Conservation (phyloP, 1,139 yeast species). For the Fermentozyma sake region DNA sequence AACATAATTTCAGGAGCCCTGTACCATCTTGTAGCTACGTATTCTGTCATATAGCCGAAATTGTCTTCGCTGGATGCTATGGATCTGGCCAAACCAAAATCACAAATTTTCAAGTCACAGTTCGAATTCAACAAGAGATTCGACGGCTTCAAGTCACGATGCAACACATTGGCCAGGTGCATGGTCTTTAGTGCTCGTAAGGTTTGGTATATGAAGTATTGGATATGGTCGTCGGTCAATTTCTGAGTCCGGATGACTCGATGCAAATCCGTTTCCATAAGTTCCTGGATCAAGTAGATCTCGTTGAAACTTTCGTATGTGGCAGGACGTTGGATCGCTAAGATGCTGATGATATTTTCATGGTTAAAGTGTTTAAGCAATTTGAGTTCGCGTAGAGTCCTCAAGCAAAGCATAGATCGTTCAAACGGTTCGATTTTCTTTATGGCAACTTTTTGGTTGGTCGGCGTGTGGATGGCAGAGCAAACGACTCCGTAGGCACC, state of each 20-base stretch:
- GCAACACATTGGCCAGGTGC: constrained; percentile 89
- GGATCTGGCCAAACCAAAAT: constrained; percentile 84
- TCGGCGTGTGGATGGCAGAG: constrained; percentile 84
- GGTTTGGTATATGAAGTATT: constrained; percentile 88
- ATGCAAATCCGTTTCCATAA: constrained; percentile 94
- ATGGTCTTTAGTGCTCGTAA: constrained; percentile 84
- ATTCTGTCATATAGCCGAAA: constrained; percentile 84
- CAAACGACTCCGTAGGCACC: constrained; percentile 99
- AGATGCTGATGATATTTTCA: constrained; percentile 85
- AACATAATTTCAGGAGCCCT: constrained; percentile 97
- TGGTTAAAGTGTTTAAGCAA: constrained; percentile 82
- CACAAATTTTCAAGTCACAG: constrained; percentile 92
- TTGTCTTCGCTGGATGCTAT: constrained; percentile 49
- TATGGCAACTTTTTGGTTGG: constrained; percentile 88
- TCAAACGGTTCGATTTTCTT: constrained; percentile 94
- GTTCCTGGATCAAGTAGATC: constrained; percentile 88
- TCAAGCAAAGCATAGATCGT: constrained; percentile 82
- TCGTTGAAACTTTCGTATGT: constrained; percentile 74
- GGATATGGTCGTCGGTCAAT: constrained; percentile 87
- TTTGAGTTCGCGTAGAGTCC: constrained; percentile 88
- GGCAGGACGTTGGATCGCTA: constrained; percentile 87
- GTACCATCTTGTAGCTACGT: constrained; percentile 97
- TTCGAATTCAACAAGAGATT: constrained; percentile 83
- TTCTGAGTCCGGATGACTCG: constrained; percentile 83
- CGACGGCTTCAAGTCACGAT: constrained; percentile 89